Evolutionary conservation across 495 filamentous ascomycete genomes (phyloP), one percentile per base, ranked within the genome.

Genomic region (Xylona heveae): DNA sequence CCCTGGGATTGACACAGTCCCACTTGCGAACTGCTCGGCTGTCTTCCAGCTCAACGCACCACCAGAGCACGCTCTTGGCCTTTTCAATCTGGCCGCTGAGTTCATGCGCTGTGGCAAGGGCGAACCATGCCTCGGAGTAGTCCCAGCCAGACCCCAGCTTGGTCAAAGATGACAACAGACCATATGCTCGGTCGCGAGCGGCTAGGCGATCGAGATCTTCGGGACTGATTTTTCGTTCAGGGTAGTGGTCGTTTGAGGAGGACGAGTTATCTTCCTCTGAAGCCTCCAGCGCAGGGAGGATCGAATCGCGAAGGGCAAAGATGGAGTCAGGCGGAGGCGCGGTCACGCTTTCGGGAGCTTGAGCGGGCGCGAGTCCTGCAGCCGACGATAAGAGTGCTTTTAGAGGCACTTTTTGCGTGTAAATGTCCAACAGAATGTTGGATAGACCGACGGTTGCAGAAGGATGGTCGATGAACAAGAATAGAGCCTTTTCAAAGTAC

Each of bases 141-240:
- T 93, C 80, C 90, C 90, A 95, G 4, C 82, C 84, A 18, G 54
- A 59, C n/a, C 83, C 82, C 2, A 78, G 63, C 53, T 78, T 84
- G 2, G 81, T 93, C 34, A 95, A 59, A 2, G 64, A 62, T 5
- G 71, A 74, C 0, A 97, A 64, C 26, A 95, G 61, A 8, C 68
- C 73, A 44, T 79, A 80, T 1, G 90, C 88, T 13, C 90, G 65
- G 45, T 95, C 84, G 19, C 81, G 66, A 18, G 80, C 78, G 10
- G 77, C 74, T n/a, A 88, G 62, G 12, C 78, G 67, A 45, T 82
- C 76, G 17, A 80, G 58, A 17, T 75, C 59, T 28, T 67, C 70
- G 13, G 75, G n/a, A n/a, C n/a, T n/a, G n/a, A n/a, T n/a, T n/a
- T n/a, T n/a, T n/a, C n/a, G n/a, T n/a, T n/a, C n/a, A n/a, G n/a